Base-by-base conservation (phyloP, 352 stramenopile genomes). In the Blastocystis sp. region DNA sequence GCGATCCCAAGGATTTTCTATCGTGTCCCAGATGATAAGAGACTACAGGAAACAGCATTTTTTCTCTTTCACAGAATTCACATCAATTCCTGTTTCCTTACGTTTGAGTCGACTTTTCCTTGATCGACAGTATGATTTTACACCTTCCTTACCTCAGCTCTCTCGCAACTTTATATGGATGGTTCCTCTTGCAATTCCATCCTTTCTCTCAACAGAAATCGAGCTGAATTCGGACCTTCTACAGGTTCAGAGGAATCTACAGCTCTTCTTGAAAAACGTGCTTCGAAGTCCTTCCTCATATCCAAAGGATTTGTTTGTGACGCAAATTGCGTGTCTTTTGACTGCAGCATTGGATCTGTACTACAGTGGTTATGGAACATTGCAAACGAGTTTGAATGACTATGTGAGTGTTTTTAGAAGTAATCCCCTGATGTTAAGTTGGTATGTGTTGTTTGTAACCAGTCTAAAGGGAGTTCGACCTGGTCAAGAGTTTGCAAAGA, bases 311-410 rank as follows among this genome's bases (percentile, higher is more conserved):
- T 48, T 48, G 40, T 48, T 48, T 48, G 2, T 2, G 40, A 48
- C 9, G 40, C 40, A 48, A 9, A 48, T 48, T 48, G 40, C 9
- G 40, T 48, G 40, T 9, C 2, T 78, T 24, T 17, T 51, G 66
- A 56, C 22, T 4, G 42, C 44, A 57, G 73, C 44, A n/a, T 22
- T 68, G 54, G 73, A 84, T 33, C 40, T 84, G 15, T 27, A 84
- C 22, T 40, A 56, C 17, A 66, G 48, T n/a, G 51, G 73, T 24
- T 84, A 66, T n/a, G 73, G 66, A 57, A 19, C 13, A 33, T 44
- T 84, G 24, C 17, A 33, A 33, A 17, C 4, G 54, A 35, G 58
- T 54, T 42, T 84, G 51, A 64, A 66, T 22, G 27, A 62, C n/a
- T 22, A 35, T 51, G 58, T 84, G 42, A 33, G 73, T 42, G 48